Evolutionary conservation across 139 green algal species (phyloP).

Genomic region (Chlorella sorokiniana): DNA sequence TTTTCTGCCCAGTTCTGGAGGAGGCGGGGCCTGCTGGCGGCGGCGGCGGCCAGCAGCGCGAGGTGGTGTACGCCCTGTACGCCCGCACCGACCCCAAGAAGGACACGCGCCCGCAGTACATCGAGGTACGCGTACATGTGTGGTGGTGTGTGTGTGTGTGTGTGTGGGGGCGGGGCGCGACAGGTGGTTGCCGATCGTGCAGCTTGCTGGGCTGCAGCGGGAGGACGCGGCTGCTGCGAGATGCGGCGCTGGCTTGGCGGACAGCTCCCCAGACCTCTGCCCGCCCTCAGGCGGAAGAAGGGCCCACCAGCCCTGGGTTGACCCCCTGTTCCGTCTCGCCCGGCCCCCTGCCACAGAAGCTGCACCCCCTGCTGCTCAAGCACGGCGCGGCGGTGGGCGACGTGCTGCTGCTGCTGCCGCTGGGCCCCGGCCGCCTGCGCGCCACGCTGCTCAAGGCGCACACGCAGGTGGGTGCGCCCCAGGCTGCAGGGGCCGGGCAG

Average conservation of each 20-base stretch:
- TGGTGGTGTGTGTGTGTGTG: too few species aligned
- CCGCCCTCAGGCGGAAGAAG: too few species aligned
- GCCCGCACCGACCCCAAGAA: background rate
- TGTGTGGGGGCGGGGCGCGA: too few species aligned
- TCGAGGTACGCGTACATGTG: background rate
- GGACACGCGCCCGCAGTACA: slow-evolving; percentile 21
- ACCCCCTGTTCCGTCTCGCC: background rate
- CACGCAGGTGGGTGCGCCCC: background rate
- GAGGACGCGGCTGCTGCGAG: too few species aligned
- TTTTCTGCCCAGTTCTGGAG: background rate
- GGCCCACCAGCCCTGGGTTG: too few species aligned
- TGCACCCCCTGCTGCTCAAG: slow-evolving; percentile 10
- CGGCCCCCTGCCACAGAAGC: slow-evolving; percentile 7
- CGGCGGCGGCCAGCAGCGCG: background rate
- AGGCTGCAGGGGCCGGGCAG: background rate
- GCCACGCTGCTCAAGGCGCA: slow-evolving; percentile 5
- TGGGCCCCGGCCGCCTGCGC: background rate
- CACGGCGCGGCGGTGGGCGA: background rate
- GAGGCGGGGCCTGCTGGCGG: background rate
- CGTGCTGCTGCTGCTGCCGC: slow-evolving; percentile 16
- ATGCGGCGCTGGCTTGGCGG: too few species aligned
- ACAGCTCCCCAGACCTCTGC: too few species aligned
- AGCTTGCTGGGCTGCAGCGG: too few species aligned
- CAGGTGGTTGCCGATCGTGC: too few species aligned
- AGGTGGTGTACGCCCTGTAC: slow-evolving; percentile 19